Conservation (phyloP, 176 grass and related monocot genomes). For the Eleusine coracana region DNA sequence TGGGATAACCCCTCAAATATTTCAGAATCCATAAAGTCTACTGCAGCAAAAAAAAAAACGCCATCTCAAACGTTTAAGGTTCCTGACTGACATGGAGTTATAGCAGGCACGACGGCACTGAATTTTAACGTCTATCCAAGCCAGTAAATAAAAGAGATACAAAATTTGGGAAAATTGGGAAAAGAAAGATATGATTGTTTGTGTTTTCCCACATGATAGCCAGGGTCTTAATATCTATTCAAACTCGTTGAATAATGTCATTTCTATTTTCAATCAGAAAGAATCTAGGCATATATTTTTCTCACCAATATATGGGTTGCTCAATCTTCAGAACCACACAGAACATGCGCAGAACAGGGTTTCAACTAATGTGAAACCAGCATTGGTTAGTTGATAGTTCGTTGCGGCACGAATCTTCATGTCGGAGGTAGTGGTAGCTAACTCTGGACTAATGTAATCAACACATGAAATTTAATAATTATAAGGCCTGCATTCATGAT, state of each 20-base stretch:
- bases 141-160: neutral
- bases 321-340: neutral
- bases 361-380: slow-evolving; percentile 10
- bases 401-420: slow-evolving; percentile 17
- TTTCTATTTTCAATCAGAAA: neutral
- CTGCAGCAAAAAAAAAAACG: too few species aligned
- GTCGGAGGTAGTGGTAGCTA: neutral
- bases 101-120: too few species aligned
- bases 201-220: neutral
- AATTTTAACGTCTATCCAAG: neutral
- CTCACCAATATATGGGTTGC: neutral
- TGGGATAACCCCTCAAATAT: too few species aligned
- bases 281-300: neutral
- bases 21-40: too few species aligned
- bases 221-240: neutral
- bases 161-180: neutral
- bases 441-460: neutral
- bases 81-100: too few species aligned
- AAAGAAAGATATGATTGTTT: neutral
- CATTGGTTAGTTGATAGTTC: slow-evolving; percentile 6
- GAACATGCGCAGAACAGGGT: slow-evolving; percentile 38
- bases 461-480: neutral
- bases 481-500: neutral
- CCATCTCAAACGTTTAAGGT: too few species aligned
- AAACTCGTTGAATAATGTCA: neutral